Evolutionary conservation across 2,329 filamentous ascomycete species (phyloP).

Genomic region (Penicillium expansum): DNA sequence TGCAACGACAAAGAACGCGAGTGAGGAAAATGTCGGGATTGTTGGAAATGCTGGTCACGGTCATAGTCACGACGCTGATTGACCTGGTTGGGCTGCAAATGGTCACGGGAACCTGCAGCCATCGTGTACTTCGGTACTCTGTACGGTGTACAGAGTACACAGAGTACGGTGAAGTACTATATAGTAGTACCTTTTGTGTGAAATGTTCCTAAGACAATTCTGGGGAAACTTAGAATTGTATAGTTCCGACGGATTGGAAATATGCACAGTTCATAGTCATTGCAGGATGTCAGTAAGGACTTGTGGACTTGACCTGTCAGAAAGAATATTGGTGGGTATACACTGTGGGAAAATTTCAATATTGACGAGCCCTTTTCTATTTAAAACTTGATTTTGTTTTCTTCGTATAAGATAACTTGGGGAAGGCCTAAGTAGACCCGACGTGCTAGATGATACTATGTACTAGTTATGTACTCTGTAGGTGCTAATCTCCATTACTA

Average conservation of each 20-base stretch:
- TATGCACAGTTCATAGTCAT: background rate
- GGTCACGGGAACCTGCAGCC: conserved; percentile 8
- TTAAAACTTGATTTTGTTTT: background rate
- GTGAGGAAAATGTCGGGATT: background rate
- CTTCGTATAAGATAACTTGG: background rate
- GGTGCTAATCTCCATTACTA: background rate
- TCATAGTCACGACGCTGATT: background rate
- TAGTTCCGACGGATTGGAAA: background rate
- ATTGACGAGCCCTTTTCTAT: too few relatives aligned
- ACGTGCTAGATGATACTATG: background rate
- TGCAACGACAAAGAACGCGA: conserved; percentile 17
- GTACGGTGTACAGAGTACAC: background rate
- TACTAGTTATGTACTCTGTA: background rate
- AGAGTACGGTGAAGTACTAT: background rate
- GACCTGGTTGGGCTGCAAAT: conserved; percentile 6
- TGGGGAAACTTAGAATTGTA: conserved; percentile 5
- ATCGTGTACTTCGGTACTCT: background rate
- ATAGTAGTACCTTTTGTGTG: background rate
- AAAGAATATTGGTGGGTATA: background rate
- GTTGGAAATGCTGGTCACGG: background rate
- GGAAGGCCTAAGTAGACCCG: background rate
- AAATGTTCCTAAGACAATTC: background rate
- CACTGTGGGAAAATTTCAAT: background rate
- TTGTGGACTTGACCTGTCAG: conserved; percentile 10
- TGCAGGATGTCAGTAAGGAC: background rate